phyloP scores from a whole-genome alignment of 805 yeast genomes.

The Pichia deserticola region DNA sequence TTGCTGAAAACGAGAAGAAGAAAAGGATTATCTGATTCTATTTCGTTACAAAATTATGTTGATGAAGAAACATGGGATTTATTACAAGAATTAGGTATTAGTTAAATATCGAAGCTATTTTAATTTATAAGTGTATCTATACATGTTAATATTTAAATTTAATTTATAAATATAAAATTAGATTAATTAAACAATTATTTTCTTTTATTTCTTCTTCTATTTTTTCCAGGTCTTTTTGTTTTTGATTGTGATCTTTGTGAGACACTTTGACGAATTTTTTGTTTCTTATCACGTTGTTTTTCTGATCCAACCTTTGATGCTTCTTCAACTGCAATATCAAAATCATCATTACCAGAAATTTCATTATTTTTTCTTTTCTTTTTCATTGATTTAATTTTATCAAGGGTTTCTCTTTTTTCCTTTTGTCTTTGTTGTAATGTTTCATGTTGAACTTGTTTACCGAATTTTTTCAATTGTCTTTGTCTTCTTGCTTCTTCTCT shows the following conservation, averaged over 20 bases:
- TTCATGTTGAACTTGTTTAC: constrained; percentile 93
- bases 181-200: constrained; percentile 5
- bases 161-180: not conserved
- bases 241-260: constrained; percentile 40
- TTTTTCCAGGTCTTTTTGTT: constrained; percentile 45
- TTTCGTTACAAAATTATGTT: constrained; percentile 57
- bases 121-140: not conserved
- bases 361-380: constrained; percentile 78
- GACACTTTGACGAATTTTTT: constrained; percentile 35
- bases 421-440: constrained; percentile 89
- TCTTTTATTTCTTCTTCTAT: constrained; percentile 36
- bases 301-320: constrained; percentile 47
- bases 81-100: constrained; percentile 30
- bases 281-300: constrained; percentile 44
- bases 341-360: constrained; percentile 59
- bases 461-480: constrained; percentile 91
- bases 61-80: constrained; percentile 51
- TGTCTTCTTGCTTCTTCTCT: constrained; percentile 91
- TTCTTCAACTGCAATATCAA: constrained; percentile 90
- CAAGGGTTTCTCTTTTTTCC: constrained; percentile 85
- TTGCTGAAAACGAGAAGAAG: constrained; percentile 82
- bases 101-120: not conserved
- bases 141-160: not conserved
- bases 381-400: constrained; percentile 84
- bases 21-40: constrained; percentile 76